Base-by-base conservation (phyloP, 192 early-diverging fungal species). In the Dispira simplex region DNA sequence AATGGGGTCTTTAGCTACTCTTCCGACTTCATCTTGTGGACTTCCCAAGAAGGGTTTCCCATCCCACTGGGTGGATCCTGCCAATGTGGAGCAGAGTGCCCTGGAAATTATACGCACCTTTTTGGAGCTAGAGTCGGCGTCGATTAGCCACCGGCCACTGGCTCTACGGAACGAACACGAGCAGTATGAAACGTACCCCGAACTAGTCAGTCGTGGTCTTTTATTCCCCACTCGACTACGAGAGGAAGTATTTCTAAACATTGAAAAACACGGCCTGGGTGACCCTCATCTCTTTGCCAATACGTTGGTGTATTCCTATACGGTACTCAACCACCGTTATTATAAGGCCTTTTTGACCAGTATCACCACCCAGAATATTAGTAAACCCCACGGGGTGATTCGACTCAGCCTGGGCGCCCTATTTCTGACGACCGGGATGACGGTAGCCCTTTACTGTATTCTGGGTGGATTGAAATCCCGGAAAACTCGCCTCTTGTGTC, bases 301-400 rank as follows among this genome's bases (percentile, higher is more conserved):
- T 11, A 44, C 58, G 16, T 18, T 20, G 39, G 58, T 12, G 16
- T 60, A 60, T 27, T 28, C 43, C 32, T 60, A 44, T 44, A 44
- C 58, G 16, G 39, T 60, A 18, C 58, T 60, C 39, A 60, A 60
- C 58, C 58, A 60, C 16, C 58, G 58, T 9, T 60, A 60, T 27
- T 60, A 60, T 13, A 44, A 16, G 14, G 14, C 44, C 8, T 60
- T 60, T 43, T 44, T 60, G 21, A 27, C 39, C 43, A 44, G 44
- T 26, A 27, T 14, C 0, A 60, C 58, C 32, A 43, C 58, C 58
- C 58, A 60, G 14, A 60, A 60, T 27, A 18, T 60, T 1, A n/a
- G 39, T 32, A 18, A 18, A 5, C 9, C 58, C 32, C 58, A 60
- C 39, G 32, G 21, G 14, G 10, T 43, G 14, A 11, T 60, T 11